These are phyloP conservation scores for Xylaria telfairii DNA, from an alignment of 495 filamentous ascomycete species.

Conservation along the genomic window DNA sequence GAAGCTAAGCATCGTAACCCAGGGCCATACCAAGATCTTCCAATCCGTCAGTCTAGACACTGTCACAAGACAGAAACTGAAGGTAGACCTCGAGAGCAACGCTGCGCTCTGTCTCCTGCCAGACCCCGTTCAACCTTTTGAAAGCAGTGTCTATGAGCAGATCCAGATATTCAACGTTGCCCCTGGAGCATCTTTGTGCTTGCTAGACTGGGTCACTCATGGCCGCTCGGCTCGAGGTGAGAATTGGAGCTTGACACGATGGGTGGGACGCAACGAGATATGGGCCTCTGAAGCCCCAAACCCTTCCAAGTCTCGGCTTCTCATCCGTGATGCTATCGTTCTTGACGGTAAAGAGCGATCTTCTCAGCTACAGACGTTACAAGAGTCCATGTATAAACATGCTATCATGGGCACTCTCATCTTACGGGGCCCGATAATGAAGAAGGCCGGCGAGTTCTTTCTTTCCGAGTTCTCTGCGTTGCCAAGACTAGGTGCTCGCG, in stretches of 20 bases:
- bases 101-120: slow-evolving; percentile 89
- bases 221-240: slow-evolving; percentile 89
- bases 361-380: slow-evolving; percentile 43
- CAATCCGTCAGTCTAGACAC: slow-evolving; percentile 65
- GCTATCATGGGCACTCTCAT: slow-evolving; percentile 83
- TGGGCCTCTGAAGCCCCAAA: slow-evolving; percentile 54
- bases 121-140: slow-evolving; percentile 91
- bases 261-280: slow-evolving; percentile 85
- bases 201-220: slow-evolving; percentile 91
- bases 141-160: slow-evolving; percentile 79
- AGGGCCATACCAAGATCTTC: slow-evolving; percentile 97
- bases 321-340: slow-evolving; percentile 82
- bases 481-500: slow-evolving; percentile 83
- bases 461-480: slow-evolving; percentile 74
- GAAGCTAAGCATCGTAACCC: slow-evolving; percentile 83
- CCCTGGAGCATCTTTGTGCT: slow-evolving; percentile 66
- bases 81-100: slow-evolving; percentile 63
- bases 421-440: slow-evolving; percentile 74
- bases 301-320: slow-evolving; percentile 58
- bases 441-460: slow-evolving; percentile 69
- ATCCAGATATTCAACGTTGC: slow-evolving; percentile 76
- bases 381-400: slow-evolving; percentile 66
- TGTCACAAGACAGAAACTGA: slow-evolving; percentile 72
- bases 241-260: slow-evolving; percentile 79
- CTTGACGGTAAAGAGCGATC: slow-evolving; percentile 62